Evolutionary conservation across 75 land plant species (phyloP), one percentile per base, ranked within the genome.

Genomic region (Chamaecyparis obtusa): DNA sequence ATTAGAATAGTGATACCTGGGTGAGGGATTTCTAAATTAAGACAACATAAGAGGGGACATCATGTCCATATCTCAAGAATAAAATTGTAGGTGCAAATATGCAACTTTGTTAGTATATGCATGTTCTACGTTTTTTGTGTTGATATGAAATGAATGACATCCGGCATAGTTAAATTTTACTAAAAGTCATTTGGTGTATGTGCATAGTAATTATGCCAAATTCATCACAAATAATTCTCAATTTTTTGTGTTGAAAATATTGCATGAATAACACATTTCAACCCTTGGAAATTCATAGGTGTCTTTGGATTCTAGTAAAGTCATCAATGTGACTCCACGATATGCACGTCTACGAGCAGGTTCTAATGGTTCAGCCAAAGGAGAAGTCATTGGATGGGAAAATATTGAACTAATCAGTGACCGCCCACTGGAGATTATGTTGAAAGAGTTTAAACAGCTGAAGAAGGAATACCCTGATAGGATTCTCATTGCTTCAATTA

Each of bases 371-470:
- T 95, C 95, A 27, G 85, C 93, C 32, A 96, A 93, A 86, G 95
- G 94, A 49, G 99, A 97, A 75, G 98, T 98, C 35, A 98, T 98
- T 83, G 99, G 99, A 49, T 98, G 99, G 99, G 90, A 98, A 82
- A 98, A 98, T 90, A 98, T 98, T 86, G 99, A 98, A 85, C 96
- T 98, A 5, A 98, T 98, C 54, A 98, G 99, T 86, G 99, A 98
- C 86, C 94, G 99, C 7, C 99, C 99, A 24, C 93, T 98, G 76
- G 99, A 98, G 89, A 98, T 93, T 11, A 98, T 98, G 99, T 87
- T 98, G 80, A 93, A 92, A 43, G 99, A 98, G 86, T 93, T 98
- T 88, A 93, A 93, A 90, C 94, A 93, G 88, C 87, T 98, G 37
- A 98, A 98, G 91, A 90, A 95, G 75, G 99, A 97, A 86, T 98